A percentile compares a stretch with the other conserved stretches of the same genome.
Evolutionary conservation across 768 basidiomycete species (phyloP).

Genomic region (Leccinellum albellum): DNA sequence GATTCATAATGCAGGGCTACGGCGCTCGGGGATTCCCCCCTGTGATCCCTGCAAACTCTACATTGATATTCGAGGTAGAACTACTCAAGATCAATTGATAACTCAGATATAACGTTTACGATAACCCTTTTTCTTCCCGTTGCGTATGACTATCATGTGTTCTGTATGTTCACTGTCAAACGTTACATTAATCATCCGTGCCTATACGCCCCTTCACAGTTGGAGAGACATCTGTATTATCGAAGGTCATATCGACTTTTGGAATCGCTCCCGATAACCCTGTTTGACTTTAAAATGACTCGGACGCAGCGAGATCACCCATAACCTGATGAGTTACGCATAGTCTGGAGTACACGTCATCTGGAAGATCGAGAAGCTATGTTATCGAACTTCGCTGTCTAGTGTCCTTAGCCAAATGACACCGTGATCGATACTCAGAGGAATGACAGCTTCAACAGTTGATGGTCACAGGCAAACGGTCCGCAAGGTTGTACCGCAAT

Average conservation of each 20-base stretch:
- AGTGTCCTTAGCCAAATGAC: not conserved
- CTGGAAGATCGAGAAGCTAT: not conserved
- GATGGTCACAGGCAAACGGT: not conserved
- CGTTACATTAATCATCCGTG: slow-evolving; percentile 15
- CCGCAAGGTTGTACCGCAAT: not conserved
- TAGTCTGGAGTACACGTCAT: not conserved
- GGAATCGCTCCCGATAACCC: not conserved
- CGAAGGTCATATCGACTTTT: not conserved
- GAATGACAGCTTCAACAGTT: not conserved
- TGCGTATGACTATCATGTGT: slow-evolving; percentile 22
- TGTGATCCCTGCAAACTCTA: slow-evolving; percentile 72
- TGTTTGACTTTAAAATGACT: not conserved
- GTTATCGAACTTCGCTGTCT: not conserved
- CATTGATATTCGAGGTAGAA: slow-evolving; percentile 81
- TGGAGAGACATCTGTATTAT: not conserved
- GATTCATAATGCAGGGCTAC: slow-evolving; percentile 50
- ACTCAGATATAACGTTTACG: slow-evolving; percentile 20
- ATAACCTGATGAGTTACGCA: not conserved
- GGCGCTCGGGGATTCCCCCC: slow-evolving; percentile 73
- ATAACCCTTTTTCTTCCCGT: slow-evolving; percentile 8
- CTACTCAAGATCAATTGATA: slow-evolving; percentile 63
- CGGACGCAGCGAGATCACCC: not conserved
- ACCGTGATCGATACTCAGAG: not conserved
- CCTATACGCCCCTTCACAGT: not conserved
- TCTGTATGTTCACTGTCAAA: slow-evolving; percentile 18